A percentile compares a stretch with the other conserved stretches of the same genome.
phyloP scores from a whole-genome alignment of 257 asterid genomes.

The Solanum gracilifrons region DNA sequence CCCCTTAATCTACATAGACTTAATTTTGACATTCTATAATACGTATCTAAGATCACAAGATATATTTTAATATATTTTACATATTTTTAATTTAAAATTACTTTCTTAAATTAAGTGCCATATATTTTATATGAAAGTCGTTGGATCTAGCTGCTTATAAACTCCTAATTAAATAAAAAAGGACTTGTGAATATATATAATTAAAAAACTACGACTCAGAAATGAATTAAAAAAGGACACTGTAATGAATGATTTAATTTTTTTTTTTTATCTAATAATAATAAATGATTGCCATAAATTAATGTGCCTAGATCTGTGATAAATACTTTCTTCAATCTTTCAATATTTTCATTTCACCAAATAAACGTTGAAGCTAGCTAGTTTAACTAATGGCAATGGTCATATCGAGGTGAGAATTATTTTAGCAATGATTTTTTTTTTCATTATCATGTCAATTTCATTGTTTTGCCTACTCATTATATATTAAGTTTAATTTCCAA shows the following conservation, averaged over 20 bases:
- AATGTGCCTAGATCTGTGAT: not conserved
- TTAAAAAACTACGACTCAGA: not conserved
- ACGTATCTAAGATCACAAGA: too few species aligned
- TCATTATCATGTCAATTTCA: not conserved
- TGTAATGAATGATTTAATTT: not conserved
- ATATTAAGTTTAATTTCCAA: not conserved
- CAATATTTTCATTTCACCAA: not conserved
- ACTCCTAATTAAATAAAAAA: not conserved
- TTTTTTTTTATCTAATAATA: not conserved
- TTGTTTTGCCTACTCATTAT: not conserved
- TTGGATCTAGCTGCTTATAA: not conserved
- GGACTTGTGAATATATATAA: not conserved
- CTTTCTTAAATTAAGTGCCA: too few species aligned
- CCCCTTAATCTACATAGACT: too few species aligned
- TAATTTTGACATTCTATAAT: too few species aligned
- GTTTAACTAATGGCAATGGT: accelerated
- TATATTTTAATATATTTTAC: too few species aligned
- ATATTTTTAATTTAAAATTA: too few species aligned
- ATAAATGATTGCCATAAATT: not conserved
- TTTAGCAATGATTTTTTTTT: not conserved
- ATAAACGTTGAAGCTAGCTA: not conserved
- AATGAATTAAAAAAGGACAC: not conserved
- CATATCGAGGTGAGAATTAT: not conserved
- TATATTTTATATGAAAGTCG: not conserved
- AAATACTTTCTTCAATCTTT: not conserved